phyloP scores from a whole-genome alignment of 2,329 filamentous ascomycete species.

The Penicillium sp. region DNA sequence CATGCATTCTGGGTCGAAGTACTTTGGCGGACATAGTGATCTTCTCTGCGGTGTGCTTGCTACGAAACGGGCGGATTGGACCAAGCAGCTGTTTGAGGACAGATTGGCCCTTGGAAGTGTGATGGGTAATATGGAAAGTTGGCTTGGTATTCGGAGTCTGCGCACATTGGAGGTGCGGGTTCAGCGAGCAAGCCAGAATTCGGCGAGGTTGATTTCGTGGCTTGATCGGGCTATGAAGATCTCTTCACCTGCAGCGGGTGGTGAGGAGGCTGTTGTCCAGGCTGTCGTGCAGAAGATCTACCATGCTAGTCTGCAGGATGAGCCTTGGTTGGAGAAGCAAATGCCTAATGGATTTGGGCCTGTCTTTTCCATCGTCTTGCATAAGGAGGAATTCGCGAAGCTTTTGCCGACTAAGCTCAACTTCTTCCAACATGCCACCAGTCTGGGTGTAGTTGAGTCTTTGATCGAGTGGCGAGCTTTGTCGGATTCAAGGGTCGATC shows the following conservation, averaged over 20 bases:
- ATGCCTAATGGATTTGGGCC: conserved; percentile 91
- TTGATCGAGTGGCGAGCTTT: conserved; percentile 95
- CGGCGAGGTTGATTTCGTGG: conserved; percentile 70
- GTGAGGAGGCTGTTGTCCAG: conserved; percentile 46
- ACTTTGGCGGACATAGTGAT: conserved; percentile 90
- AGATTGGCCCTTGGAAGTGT: conserved; percentile 73
- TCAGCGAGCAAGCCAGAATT: conserved; percentile 69
- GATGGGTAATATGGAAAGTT: conserved; percentile 85
- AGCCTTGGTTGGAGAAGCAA: conserved; percentile 74
- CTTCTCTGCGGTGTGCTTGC: conserved; percentile 82
- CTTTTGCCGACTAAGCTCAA: conserved; percentile 72
- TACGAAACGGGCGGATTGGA: conserved; percentile 58
- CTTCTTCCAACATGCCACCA: conserved; percentile 93
- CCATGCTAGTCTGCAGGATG: conserved; percentile 75
- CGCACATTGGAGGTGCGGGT: conserved; percentile 83
- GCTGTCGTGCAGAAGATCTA: conserved; percentile 62
- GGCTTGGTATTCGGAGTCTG: conserved; percentile 82
- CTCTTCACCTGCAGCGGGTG: not conserved
- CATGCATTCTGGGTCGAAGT: conserved; percentile 95
- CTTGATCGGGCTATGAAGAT: conserved; percentile 46
- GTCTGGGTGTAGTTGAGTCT: conserved; percentile 89
- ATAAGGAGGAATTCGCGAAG: conserved; percentile 61
- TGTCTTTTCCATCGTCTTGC: conserved; percentile 75
- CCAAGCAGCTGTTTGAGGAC: conserved; percentile 62
- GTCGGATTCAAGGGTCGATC: conserved; percentile 73